Conservation (phyloP, 164 flowering plant species). For the Magnolia officinalis region DNA sequence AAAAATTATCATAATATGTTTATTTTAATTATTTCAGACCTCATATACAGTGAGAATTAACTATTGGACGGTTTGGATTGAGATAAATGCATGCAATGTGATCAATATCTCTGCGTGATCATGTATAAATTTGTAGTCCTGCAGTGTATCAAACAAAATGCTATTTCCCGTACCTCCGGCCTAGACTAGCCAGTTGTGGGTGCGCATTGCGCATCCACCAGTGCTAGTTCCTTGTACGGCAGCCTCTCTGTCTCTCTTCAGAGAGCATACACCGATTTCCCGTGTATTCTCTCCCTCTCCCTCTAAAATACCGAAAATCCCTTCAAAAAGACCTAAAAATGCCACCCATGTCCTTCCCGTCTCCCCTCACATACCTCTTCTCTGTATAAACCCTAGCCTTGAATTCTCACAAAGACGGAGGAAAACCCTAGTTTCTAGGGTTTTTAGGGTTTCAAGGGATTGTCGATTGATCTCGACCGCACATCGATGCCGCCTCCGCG, state of each 20-base stretch:
- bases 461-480: background rate
- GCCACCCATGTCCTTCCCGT: background rate
- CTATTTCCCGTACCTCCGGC: background rate
- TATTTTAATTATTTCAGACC: too few relatives aligned
- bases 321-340: constrained; percentile 1
- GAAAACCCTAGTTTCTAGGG: background rate
- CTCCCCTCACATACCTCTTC: background rate
- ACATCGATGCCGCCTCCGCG: constrained; percentile 11
- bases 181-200: background rate
- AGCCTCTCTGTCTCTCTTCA: background rate
- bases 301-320: background rate
- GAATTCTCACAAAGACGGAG: too few relatives aligned
- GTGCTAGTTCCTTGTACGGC: background rate
- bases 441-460: background rate
- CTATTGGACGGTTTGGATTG: too few relatives aligned
- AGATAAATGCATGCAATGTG: background rate
- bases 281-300: background rate
- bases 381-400: background rate
- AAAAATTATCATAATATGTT: too few relatives aligned
- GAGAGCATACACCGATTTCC: background rate
- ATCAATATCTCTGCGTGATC: background rate
- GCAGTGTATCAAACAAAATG: background rate
- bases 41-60: too few relatives aligned
- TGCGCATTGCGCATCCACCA: background rate
- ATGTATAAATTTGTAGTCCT: background rate